Conservation (phyloP, 805 yeast species). For the Saccharomycopsis fibuligera region DNA sequence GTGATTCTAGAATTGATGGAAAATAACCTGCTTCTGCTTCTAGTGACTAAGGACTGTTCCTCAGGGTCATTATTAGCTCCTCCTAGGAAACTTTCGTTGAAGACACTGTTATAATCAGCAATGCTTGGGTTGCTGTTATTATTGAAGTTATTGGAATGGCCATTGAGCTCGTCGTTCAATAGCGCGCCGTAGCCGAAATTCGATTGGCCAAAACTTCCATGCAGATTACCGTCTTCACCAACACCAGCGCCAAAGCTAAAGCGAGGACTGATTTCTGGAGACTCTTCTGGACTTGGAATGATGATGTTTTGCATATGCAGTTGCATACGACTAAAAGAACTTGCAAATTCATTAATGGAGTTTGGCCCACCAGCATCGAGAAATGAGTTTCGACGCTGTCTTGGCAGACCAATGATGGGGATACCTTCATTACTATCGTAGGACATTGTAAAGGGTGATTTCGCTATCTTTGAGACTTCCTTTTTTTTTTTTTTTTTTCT, state of each 20-base stretch:
- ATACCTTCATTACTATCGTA: no score
- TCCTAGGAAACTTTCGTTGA: constrained; percentile 14
- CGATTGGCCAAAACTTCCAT: no score
- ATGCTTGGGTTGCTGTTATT: neutral
- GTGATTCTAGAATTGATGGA: constrained; percentile 16
- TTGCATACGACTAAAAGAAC: constrained; percentile 24
- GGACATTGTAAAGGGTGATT: no score
- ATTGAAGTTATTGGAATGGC: neutral
- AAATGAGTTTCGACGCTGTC: constrained; percentile 26
- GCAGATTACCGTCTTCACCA: neutral
- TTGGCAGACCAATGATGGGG: neutral
- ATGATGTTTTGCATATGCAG: constrained; percentile 16
- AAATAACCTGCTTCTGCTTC: constrained; percentile 11
- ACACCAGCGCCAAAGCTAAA: constrained; percentile 3
- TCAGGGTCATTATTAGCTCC: constrained; percentile 7
- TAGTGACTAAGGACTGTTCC: constrained; percentile 6
- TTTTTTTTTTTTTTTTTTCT: no score
- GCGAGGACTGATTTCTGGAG: neutral
- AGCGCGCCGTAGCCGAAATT: no score
- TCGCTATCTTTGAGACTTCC: no score
- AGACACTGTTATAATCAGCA: constrained; percentile 7
- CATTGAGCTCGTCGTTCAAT: no score
- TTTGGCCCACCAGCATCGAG: constrained; percentile 33
- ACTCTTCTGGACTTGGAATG: constrained; percentile 12
- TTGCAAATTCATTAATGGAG: constrained; percentile 33